Evolutionary conservation across 352 stramenopile species (phyloP).

Genomic region (Globisporangium megalacanthum): DNA sequence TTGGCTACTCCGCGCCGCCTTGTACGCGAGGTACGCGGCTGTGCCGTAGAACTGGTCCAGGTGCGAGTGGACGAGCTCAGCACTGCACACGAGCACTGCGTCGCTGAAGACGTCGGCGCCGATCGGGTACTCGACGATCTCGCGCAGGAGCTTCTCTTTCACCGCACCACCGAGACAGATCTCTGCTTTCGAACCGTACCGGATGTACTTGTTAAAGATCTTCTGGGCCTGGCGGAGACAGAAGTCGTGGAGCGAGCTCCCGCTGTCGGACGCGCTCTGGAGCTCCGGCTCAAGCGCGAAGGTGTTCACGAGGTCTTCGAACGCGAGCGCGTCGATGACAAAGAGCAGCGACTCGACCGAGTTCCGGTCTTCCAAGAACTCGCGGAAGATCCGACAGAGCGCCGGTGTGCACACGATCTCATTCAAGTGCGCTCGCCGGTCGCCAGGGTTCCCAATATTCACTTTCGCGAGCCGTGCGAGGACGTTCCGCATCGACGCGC

Average conservation of each 20-base stretch:
- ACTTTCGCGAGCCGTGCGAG: conserved; percentile 39
- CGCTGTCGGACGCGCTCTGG: conserved; percentile 5
- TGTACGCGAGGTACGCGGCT: conserved; percentile 36
- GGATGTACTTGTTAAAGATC: conserved; percentile 77
- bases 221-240: conserved; percentile 59
- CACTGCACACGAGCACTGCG: conserved; percentile 48
- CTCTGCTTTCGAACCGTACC: conserved; percentile 64
- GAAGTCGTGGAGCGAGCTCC: conserved; percentile 41
- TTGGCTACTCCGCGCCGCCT: conserved; percentile 13
- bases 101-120: conserved; percentile 50
- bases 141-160: conserved; percentile 41
- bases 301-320: conserved; percentile 61
- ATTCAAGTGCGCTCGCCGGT: conserved; percentile 43
- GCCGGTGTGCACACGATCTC: conserved; percentile 42
- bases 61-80: conserved; percentile 56
- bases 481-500: conserved; percentile 48
- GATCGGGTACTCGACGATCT: conserved; percentile 40
- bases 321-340: conserved; percentile 57
- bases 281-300: conserved; percentile 22
- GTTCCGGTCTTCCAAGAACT: conserved; percentile 48
- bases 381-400: conserved; percentile 49
- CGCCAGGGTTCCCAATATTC: conserved; percentile 24
- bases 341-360: conserved; percentile 64
- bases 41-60: conserved; percentile 53
- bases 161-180: conserved; percentile 39